Evolutionary conservation across 257 asterid species (phyloP), one percentile per base, ranked within the genome.

Genomic region (Nicotiana otophora): DNA sequence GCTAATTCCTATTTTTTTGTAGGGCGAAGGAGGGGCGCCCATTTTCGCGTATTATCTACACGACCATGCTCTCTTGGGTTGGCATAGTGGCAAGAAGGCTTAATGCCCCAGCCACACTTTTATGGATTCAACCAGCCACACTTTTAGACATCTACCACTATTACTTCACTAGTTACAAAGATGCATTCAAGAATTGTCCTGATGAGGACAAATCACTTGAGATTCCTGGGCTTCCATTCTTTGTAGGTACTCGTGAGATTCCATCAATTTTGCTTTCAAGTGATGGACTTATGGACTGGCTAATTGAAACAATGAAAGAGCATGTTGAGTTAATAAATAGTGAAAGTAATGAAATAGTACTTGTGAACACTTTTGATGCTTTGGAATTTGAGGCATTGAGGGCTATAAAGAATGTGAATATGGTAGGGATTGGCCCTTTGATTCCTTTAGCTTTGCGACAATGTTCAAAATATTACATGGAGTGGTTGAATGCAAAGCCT

Each of bases 391-490:
- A 85, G 55, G 83, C 86, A n/a, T 64, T 91, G 58, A 82, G 16
- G 7, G 84, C 46, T 16, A n/a, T 88, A 11, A 60, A 70, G 46
- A 86, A 87, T 34, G 70, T 82, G 26, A 83, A 85, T 5, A 19
- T 89, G 66, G n/a, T 86, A 19, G 86, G 82, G 2, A 84, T 91
- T 42, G 95, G 95, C 1, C 95, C 95, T 7, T 84, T 89, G 69
- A 46, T 91, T 62, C 92, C 92, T 4, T 88, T 92, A 0, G 87
- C 86, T 33, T 68, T 88, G 14, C n/a, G 58, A 42, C 64, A 78
- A 2, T 82, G 65, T 11, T 9, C 81, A 0, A 55, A 10, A 0
- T 86, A 61, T 33, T 86, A 81, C 30, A 20, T 68, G 4, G 70
- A 82, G 4, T 91, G 86, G 88, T 39, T 91, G 78, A 74, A 91